Evolutionary conservation across 2,329 filamentous ascomycete species (phyloP), one percentile per base, ranked within the genome.

Genomic region (Pseudocercospora crystallina): DNA sequence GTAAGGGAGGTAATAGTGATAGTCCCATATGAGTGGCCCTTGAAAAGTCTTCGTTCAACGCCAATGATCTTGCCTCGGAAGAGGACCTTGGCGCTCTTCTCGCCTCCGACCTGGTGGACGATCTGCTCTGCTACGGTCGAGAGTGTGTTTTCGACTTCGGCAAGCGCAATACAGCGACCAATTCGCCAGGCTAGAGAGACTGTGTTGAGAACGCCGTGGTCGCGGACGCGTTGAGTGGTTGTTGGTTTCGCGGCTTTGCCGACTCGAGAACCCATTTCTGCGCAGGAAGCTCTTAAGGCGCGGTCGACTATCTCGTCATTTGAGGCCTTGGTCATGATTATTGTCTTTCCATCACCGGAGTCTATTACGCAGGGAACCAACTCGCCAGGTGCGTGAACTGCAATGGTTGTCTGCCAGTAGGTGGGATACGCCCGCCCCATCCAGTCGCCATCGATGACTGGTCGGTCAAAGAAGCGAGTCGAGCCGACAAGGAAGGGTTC

Each of bases 11-110:
- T 51, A 45, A 85, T 79, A 15, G 78, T 74, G 53, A 80, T 78
- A 61, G 82, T 80, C 8, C 82, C 82, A 58, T 83, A 82, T 8
- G 79, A 74, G 58, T 85, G 78, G 0, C 82, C 81, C 61, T 77
- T 79, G 55, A 75, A 75, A 36, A 84, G 62, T 1, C 74, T 73
- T 34, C 81, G 71, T 63, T 84, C 78, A 0, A 85, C 82, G 1
- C 76, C 76, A 14, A 83, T 73, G 56, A 86, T 84, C 69, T 86
- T 86, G 26, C 83, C 83, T 50, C 79, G 76, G 70, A 80, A 85
- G n/a, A 86, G 60, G 8, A 85, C 75, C 53, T 73, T 79, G 1
- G 79, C 82, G 0, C 76, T 74, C 4, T 70, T 70, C 0, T 69
- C 59, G 0, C 81, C 82, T 4, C 81, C 81, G 29, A 78, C 80